Conservation (phyloP, 352 stramenopile genomes). For the Globisporangium nunn region DNA sequence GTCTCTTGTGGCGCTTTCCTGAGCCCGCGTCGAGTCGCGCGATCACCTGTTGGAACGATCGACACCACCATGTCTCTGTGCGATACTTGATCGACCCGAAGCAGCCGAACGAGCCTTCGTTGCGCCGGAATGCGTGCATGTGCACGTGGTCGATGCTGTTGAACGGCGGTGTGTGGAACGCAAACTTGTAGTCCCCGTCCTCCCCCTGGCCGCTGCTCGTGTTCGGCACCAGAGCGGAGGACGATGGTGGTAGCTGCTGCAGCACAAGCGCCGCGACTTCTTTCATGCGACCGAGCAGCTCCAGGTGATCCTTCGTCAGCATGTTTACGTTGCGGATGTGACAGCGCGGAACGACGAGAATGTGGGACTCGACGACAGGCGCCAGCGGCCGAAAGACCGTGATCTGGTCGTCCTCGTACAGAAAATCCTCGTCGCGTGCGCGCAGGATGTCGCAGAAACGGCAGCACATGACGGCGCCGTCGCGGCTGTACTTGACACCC, state of each 20-base stretch:
- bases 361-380: slow-evolving; percentile 63
- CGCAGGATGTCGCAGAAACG: slow-evolving; percentile 83
- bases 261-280: slow-evolving; percentile 55
- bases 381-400: slow-evolving; percentile 70
- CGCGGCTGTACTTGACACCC: slow-evolving; percentile 59
- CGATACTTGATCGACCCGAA: slow-evolving; percentile 80
- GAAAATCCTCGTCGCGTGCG: slow-evolving; percentile 49
- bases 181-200: slow-evolving; percentile 58
- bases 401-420: slow-evolving; percentile 77
- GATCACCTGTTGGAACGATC: slow-evolving; percentile 71
- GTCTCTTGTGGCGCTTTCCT: background rate
- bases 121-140: slow-evolving; percentile 79
- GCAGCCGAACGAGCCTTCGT: slow-evolving; percentile 47
- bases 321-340: slow-evolving; percentile 86
- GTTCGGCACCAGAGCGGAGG: background rate
- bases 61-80: slow-evolving; percentile 84
- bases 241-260: slow-evolving; percentile 4
- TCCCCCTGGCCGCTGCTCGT: background rate
- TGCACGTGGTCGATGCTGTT: slow-evolving; percentile 89
- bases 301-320: slow-evolving; percentile 46
- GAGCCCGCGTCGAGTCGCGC: slow-evolving; percentile 21
- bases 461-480: slow-evolving; percentile 62
- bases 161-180: slow-evolving; percentile 82
- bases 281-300: slow-evolving; percentile 64
- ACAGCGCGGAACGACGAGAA: slow-evolving; percentile 73